phyloP scores from a whole-genome alignment of 2,329 filamentous ascomycete species.

The Ophiostoma ulmi region DNA sequence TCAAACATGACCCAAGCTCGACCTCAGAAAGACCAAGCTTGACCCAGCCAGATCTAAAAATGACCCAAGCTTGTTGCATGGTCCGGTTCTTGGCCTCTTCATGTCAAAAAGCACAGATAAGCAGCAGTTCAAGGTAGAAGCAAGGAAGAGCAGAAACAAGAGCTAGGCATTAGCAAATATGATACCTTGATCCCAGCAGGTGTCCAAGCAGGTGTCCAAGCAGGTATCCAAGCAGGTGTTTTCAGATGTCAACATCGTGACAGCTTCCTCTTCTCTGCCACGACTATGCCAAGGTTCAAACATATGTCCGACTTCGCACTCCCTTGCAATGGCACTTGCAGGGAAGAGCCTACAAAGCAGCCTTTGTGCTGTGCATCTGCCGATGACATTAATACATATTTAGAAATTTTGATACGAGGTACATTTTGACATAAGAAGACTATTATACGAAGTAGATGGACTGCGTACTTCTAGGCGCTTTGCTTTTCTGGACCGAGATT shows the following conservation, averaged over 20 bases:
- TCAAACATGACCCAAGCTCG: too few relatives aligned
- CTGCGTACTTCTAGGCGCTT: background rate
- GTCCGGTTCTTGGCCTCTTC: too few relatives aligned
- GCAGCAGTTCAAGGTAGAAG: background rate
- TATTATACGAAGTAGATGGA: too few relatives aligned
- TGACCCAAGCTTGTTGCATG: too few relatives aligned
- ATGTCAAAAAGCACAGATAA: background rate
- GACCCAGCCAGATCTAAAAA: too few relatives aligned
- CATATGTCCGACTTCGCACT: background rate
- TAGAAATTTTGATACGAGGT: background rate
- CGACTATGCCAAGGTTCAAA: background rate
- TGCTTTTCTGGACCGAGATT: conserved; percentile 2
- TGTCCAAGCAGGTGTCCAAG: background rate
- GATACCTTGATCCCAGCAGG: background rate
- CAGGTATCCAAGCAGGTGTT: background rate
- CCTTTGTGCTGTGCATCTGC: background rate
- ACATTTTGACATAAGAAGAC: background rate
- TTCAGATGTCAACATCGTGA: background rate
- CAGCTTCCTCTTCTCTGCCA: background rate
- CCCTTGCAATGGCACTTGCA: background rate
- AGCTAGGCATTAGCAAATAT: background rate
- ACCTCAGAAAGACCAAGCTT: too few relatives aligned
- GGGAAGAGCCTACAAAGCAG: background rate
- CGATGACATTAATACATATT: background rate
- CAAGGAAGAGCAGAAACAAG: background rate